Conservation (phyloP, 192 early-diverging fungal genomes). For the Chytriomyces hyalinus region DNA sequence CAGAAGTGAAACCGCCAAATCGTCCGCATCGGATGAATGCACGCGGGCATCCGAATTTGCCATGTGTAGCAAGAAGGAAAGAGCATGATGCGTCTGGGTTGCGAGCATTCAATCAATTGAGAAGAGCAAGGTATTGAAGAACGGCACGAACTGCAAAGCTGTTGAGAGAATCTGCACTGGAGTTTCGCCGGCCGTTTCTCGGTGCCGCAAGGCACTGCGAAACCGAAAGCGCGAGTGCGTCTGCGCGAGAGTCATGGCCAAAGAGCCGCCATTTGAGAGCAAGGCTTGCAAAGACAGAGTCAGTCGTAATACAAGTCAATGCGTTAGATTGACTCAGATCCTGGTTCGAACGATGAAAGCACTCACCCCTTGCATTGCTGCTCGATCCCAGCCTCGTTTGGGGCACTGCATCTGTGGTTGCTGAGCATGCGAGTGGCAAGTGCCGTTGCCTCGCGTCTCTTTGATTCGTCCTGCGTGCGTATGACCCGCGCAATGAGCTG, state of each 20-base stretch:
- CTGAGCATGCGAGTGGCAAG: neutral
- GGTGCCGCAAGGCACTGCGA: neutral
- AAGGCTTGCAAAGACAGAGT: neutral
- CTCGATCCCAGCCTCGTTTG: conserved; percentile 10
- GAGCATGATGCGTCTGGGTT: conserved; percentile 14
- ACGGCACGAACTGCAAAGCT: conserved; percentile 4
- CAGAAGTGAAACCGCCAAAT: neutral
- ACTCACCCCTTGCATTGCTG: neutral
- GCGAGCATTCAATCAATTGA: too few relatives aligned
- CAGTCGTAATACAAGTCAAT: neutral
- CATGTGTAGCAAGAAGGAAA: conserved; percentile 4
- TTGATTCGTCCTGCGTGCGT: neutral
- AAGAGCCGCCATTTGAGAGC: conserved; percentile 25
- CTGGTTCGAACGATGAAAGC: neutral
- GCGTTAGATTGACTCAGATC: neutral
- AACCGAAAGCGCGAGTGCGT: neutral
- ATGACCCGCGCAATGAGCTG: neutral
- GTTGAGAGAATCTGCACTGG: conserved; percentile 12
- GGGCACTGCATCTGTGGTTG: neutral
- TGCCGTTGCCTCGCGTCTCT: neutral
- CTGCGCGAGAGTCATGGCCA: conserved; percentile 14
- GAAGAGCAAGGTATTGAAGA: too few relatives aligned
- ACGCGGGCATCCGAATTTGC: neutral
- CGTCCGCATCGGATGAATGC: neutral
- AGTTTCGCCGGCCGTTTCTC: neutral